phyloP scores from a whole-genome alignment of 2,329 filamentous ascomycete species.

The Sporothrix pseudoabietina region DNA sequence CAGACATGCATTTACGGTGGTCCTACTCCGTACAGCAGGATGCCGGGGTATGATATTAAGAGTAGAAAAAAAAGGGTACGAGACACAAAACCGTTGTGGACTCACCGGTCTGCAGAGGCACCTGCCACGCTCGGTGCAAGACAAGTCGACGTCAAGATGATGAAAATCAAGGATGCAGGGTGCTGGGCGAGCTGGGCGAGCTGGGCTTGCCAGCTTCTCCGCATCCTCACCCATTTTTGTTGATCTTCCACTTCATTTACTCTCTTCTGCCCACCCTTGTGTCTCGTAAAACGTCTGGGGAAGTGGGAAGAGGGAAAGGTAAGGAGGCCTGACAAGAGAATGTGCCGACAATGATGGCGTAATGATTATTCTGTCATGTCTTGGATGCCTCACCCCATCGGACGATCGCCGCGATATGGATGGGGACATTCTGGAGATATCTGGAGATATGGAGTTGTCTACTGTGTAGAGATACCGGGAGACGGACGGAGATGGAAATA shows the following conservation, averaged over 20 bases:
- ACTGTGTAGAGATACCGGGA: not conserved
- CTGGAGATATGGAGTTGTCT: not conserved
- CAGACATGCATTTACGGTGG: not conserved
- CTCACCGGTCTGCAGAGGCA: conserved; percentile 1
- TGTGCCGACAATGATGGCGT: not conserved
- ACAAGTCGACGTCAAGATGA: conserved; percentile 8
- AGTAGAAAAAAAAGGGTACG: not conserved
- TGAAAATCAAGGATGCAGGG: not conserved
- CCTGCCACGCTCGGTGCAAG: conserved; percentile 8
- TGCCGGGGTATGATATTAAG: not conserved
- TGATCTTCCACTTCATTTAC: not conserved
- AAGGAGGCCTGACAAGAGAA: not conserved
- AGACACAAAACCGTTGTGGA: conserved; percentile 17
- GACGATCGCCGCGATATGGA: conserved; percentile 10
- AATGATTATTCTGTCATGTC: conserved; percentile 6
- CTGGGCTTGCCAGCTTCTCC: not conserved
- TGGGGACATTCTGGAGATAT: not conserved
- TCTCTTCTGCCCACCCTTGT: not conserved
- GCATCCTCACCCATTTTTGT: not conserved
- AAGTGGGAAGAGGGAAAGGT: not conserved
- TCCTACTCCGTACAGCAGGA: not conserved
- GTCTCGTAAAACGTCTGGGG: not conserved
- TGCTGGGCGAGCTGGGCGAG: not conserved
- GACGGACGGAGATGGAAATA: not conserved
- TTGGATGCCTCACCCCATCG: not conserved